Base-by-base conservation (phyloP, 2,329 filamentous ascomycete genomes). In the Exophiala lecanii-corni region DNA sequence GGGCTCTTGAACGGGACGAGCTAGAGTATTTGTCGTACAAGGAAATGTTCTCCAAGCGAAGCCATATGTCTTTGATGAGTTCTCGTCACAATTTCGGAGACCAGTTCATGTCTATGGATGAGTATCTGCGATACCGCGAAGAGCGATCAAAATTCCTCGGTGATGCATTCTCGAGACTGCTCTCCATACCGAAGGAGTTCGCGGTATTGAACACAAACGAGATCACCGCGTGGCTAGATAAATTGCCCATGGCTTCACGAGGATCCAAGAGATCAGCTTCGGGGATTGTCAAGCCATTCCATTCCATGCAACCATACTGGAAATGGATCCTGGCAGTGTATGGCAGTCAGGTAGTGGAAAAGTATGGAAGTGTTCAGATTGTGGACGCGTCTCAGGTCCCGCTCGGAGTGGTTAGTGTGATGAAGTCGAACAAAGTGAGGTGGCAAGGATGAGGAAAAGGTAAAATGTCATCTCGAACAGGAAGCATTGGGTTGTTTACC, bases 1-100 rank as follows among this genome's bases (percentile, higher is more conserved):
- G 55, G 23, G 62, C 59, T 2, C 57, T 60, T 5, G 39, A 66
- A 7, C 43, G 72, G 2, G 71, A 73, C 1, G 79, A 81, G 36
- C 55, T 13, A n/a, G 15, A 23, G 9, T 32, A 40, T 34, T 18
- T 40, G 15, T 12, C 26, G 16, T 30, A 35, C 20, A 45, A 43
- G 26, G 28, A 33, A 31, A 15, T 13, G 19, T 42, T 40, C 20
- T 23, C 39, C 16, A 17, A 25, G 26, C 15, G 20, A 34, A 12
- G 34, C 39, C 26, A 33, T 21, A 17, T 36, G 9, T 30, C 21
- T 2, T 21, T 20, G n/a, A 43, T 30, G 43, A 36, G n/a, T 31
- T 38, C 10, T 13, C 26, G 17, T 9, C 6, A 26, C 17, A 40
- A 23, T 9, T 39, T 42, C 21, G 50, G 45, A 19, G 40, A 54